Conservation (phyloP, 306 rosid species). For the Dalbergia cochinchinensis region DNA sequence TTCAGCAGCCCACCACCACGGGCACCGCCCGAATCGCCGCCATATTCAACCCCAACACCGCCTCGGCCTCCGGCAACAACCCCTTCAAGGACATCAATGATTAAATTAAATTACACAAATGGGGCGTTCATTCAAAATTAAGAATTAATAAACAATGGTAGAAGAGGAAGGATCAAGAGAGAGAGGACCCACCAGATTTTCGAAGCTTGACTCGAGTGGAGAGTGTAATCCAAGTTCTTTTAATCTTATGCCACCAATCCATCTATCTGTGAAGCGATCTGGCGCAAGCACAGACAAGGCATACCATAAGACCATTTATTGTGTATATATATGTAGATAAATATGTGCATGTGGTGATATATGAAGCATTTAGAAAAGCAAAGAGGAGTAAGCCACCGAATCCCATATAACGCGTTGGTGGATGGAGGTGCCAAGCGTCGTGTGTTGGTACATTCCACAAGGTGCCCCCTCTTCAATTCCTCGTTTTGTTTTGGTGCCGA, state of each 20-base stretch:
- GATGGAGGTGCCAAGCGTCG: slow-evolving; percentile 66
- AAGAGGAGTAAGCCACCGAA: slow-evolving; percentile 42
- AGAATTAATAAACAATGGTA: background rate
- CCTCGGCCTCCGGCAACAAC: slow-evolving; percentile 3
- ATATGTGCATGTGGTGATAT: background rate
- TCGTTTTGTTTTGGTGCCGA: background rate
- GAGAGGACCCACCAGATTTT: slow-evolving; percentile 52
- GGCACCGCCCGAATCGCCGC: background rate
- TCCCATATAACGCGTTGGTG: slow-evolving; percentile 57
- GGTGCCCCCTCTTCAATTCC: background rate
- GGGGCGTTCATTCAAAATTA: background rate
- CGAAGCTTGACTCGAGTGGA: slow-evolving; percentile 53
- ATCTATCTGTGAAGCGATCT: slow-evolving; percentile 31
- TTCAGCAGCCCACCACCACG: slow-evolving; percentile 56
- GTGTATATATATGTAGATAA: background rate
- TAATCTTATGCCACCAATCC: slow-evolving; percentile 64
- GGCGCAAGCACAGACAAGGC: background rate
- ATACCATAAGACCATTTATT: background rate
- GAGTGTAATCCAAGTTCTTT: slow-evolving; percentile 51
- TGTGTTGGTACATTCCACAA: slow-evolving; percentile 38
- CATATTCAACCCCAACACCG: background rate
- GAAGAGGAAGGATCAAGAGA: background rate
- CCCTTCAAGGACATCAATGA: background rate
- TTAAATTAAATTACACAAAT: background rate
- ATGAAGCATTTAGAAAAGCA: background rate